A percentile compares a stretch with the other conserved stretches of the same genome.
These are phyloP conservation scores for Xylaria sp. DNA, from an alignment of 2,329 filamentous ascomycete species.

Conservation along the genomic window DNA sequence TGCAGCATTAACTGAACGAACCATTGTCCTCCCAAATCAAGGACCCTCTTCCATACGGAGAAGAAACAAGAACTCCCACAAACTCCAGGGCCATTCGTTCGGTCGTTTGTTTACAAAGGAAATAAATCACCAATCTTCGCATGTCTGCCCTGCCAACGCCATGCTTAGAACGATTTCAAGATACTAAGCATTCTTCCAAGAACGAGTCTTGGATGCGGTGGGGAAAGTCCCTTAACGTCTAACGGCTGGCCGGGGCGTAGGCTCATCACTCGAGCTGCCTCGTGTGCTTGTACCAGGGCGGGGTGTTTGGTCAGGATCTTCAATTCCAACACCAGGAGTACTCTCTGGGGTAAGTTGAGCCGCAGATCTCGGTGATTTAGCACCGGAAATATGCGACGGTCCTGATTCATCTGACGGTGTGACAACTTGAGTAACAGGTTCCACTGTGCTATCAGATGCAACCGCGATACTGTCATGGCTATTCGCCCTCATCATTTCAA, in stretches of 20 bases:
- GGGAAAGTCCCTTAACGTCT: constrained; percentile 38
- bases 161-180: constrained; percentile 41
- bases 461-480: constrained; percentile 83
- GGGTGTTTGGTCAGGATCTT: constrained; percentile 58
- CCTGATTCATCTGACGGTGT: constrained; percentile 59
- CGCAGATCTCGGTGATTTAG: constrained; percentile 38
- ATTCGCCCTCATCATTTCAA: constrained; percentile 98
- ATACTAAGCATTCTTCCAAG: constrained; percentile 20
- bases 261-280: constrained; percentile 51
- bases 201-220: background rate
- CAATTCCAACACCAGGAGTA: constrained; percentile 40
- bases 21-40: background rate
- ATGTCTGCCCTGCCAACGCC: constrained; percentile 44
- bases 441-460: constrained; percentile 62
- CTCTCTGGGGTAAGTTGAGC: constrained; percentile 49
- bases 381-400: constrained; percentile 44
- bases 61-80: constrained; percentile 9
- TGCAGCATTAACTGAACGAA: constrained; percentile 22
- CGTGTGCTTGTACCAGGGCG: constrained; percentile 49
- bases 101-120: constrained; percentile 40
- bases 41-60: background rate
- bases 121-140: constrained; percentile 42
- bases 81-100: constrained; percentile 44
- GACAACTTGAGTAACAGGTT: constrained; percentile 64
- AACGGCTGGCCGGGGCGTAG: constrained; percentile 54